phyloP scores from a whole-genome alignment of 352 stramenopile species.

The Globisporangium solare region DNA sequence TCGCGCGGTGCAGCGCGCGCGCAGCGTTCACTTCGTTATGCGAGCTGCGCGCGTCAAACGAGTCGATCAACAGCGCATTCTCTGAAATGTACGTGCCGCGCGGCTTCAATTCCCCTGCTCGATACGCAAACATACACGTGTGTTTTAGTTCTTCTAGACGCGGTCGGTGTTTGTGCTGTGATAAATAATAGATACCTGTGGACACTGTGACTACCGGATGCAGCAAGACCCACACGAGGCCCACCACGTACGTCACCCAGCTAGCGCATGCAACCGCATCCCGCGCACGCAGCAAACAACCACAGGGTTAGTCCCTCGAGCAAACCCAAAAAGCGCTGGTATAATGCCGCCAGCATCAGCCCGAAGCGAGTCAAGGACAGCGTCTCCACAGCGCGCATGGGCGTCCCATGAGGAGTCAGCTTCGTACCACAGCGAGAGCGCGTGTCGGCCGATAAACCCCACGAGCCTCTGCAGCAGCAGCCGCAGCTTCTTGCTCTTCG shows the following conservation, averaged over 20 bases:
- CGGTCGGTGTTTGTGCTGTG: not conserved
- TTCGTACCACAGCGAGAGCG: conserved; percentile 13
- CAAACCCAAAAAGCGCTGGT: not conserved
- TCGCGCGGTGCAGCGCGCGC: conserved; percentile 27
- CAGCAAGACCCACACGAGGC: conserved; percentile 71
- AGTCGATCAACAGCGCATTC: conserved; percentile 82
- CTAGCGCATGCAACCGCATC: conserved; percentile 19
- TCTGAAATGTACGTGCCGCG: conserved; percentile 87
- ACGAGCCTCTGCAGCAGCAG: conserved; percentile 8
- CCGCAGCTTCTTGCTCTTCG: conserved; percentile 15
- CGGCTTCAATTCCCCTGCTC: conserved; percentile 67
- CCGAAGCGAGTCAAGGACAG: not conserved
- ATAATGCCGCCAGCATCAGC: not conserved
- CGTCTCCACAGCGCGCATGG: too few relatives aligned
- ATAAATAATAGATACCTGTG: conserved; percentile 31
- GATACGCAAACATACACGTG: not conserved
- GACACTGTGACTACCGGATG: conserved; percentile 76
- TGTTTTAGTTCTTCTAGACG: not conserved
- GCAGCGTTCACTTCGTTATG: conserved; percentile 25
- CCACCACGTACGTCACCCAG: conserved; percentile 64
- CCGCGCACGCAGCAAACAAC: not conserved
- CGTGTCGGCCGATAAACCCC: conserved; percentile 3
- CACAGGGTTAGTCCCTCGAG: not conserved
- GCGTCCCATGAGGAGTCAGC: too few relatives aligned
- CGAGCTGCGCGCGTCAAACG: conserved; percentile 45